A percentile compares a stretch with the other conserved stretches of the same genome.
Evolutionary conservation across 2,329 filamentous ascomycete genomes (phyloP).

Genomic region (Trichoderma brevicompactum): DNA sequence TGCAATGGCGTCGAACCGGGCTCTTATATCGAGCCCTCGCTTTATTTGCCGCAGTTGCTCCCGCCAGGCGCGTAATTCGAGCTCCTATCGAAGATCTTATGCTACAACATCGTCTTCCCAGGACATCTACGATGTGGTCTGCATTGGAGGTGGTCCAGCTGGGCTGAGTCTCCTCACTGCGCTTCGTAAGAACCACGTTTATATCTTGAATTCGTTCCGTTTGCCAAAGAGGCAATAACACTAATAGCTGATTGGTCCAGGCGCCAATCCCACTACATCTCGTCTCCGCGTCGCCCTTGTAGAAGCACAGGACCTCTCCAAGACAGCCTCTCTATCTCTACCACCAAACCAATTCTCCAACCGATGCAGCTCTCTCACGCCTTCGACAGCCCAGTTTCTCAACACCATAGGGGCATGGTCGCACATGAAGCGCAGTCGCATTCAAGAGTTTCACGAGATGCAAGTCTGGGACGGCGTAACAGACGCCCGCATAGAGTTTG

Average conservation of each 20-base stretch:
- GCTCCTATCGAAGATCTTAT: slow-evolving; percentile 45
- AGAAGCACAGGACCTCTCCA: slow-evolving; percentile 83
- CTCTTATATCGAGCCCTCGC: slow-evolving; percentile 37
- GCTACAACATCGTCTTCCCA: slow-evolving; percentile 48
- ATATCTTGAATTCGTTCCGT: background rate
- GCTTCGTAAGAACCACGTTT: slow-evolving; percentile 59
- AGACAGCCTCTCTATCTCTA: slow-evolving; percentile 68
- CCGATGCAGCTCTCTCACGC: slow-evolving; percentile 92
- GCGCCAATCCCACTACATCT: slow-evolving; percentile 74
- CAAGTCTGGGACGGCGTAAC: slow-evolving; percentile 97
- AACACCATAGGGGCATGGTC: slow-evolving; percentile 83
- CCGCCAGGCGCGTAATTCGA: slow-evolving; percentile 43
- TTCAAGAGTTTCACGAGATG: slow-evolving; percentile 94
- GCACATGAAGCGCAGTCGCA: slow-evolving; percentile 71
- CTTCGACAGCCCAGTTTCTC: slow-evolving; percentile 81
- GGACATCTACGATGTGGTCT: slow-evolving; percentile 91
- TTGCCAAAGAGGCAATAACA: background rate
- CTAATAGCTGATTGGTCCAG: slow-evolving; percentile 48
- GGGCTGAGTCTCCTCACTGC: slow-evolving; percentile 82
- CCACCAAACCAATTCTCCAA: slow-evolving; percentile 79
- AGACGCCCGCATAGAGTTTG: slow-evolving; percentile 85
- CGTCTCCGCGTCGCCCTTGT: slow-evolving; percentile 84
- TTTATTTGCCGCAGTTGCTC: slow-evolving; percentile 56
- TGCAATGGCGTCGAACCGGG: slow-evolving; percentile 38
- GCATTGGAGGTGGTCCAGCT: slow-evolving; percentile 86